Percentiles rank a stretch among this genome's conserved stretches.
Conservation (phyloP, 108 stramenopile species). For the Pseudonitzschia multistriata region DNA sequence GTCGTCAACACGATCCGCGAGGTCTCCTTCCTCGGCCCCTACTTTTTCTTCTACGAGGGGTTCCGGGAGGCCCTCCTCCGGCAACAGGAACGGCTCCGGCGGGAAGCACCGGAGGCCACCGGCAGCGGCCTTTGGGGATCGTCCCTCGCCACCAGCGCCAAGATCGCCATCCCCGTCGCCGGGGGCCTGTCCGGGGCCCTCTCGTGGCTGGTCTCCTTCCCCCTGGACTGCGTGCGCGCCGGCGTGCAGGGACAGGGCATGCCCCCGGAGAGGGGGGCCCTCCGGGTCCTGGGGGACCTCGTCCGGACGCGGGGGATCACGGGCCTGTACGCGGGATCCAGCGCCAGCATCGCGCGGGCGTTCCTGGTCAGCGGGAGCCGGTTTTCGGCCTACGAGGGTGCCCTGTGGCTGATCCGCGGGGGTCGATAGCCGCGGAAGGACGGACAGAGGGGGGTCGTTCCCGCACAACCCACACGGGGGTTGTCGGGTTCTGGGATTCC, state of each 20-base stretch:
- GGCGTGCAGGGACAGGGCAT: conserved; percentile 73
- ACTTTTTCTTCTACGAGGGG: conserved; percentile 90
- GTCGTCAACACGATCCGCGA: conserved; percentile 84
- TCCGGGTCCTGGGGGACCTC: conserved; percentile 46
- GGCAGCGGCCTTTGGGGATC: not conserved
- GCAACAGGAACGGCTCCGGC: not conserved
- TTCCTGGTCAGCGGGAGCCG: conserved; percentile 88
- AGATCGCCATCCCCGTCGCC: conserved; percentile 76
- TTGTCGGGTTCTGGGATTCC: too few species aligned
- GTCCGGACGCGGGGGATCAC: conserved; percentile 60
- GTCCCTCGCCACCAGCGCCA: conserved; percentile 12
- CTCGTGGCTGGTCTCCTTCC: conserved; percentile 86
- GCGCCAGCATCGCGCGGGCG: conserved; percentile 77
- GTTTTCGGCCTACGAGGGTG: conserved; percentile 88
- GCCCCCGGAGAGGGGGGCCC: conserved; percentile 41
- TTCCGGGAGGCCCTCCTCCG: conserved; percentile 40
- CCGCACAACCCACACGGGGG: too few species aligned
- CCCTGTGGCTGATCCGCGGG: conserved; percentile 63
- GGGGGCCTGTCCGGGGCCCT: conserved; percentile 85
- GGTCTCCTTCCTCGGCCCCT: conserved; percentile 73
- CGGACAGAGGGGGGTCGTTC: too few species aligned
- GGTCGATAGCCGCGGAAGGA: conserved; percentile 17
- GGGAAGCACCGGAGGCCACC: not conserved
- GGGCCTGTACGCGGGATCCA: conserved; percentile 85
- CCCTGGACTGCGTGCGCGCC: conserved; percentile 86